Evolutionary conservation across 2,329 filamentous ascomycete species (phyloP), one percentile per base, ranked within the genome.

Genomic region (Aspergillus thermomutatus): DNA sequence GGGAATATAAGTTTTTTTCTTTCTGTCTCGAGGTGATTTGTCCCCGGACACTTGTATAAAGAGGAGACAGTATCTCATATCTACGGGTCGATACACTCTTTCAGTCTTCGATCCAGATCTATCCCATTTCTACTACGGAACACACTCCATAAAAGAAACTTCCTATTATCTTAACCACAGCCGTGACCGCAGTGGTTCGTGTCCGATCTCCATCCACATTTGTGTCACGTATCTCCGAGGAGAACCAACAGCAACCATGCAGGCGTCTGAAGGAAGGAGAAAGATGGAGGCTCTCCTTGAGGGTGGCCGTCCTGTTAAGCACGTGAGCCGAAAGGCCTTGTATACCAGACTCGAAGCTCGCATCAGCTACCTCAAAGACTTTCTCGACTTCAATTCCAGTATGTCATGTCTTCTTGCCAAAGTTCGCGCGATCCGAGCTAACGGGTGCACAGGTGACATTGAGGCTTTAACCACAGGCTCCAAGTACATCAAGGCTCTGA

Each of bases 401-500:
- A 78, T 51, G 85, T 73, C 11, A 46, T 25, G 43, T 53, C 41
- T 54, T 54, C 31, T n/a, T 28, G 55, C 21, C 45, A 17, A 6
- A 19, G 17, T 21, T 10, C 9, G 27, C 14, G 43, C 40, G 51
- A 9, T 28, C 10, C 31, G 9, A n/a, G 49, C 49, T 54, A 19
- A 60, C 49, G n/a, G 17, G 14, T 53, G 6, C 8, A 7, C 25
- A 90, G 89, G 82, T 60, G 89, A 92, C 67, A 85, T 91, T 55
- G 87, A 89, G 62, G 88, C 88, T 41, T 81, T 92, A 40, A 80
- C 83, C 14, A 79, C 80, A 2, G 89, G 88, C 60, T 80, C 84
- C 57, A 91, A 91, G 72, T 91, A 91, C 75, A 87, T 92, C 77
- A 89, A 88, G 67, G 85, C 87, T n/a, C 82, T 93, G 31, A 91